Percentiles rank a stretch among this genome's conserved stretches.
These are phyloP conservation scores for Fonsecaea pedrosoi DNA, from an alignment of 2,329 filamentous ascomycete genomes.

Conservation along the genomic window DNA sequence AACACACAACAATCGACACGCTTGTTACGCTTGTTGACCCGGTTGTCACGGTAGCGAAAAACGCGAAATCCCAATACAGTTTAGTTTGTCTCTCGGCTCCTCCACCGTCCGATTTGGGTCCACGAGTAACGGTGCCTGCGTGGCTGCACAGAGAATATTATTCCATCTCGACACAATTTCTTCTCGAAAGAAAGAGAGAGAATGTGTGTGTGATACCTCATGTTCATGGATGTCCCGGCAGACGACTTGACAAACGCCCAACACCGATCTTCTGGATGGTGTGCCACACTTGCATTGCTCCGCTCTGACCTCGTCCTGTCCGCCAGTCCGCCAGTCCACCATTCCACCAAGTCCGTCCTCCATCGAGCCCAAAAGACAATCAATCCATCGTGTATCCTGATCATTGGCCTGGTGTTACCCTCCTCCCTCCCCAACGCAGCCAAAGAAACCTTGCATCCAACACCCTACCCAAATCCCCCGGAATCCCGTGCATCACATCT, in stretches of 20 bases:
- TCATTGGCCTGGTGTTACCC: constrained; percentile 27
- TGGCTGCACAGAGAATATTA: background rate
- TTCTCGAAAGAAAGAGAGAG: background rate
- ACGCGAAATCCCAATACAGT: constrained; percentile 1
- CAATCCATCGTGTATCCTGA: constrained; percentile 21
- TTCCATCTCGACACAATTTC: background rate
- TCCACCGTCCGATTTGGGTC: background rate
- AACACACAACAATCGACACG: constrained; percentile 14
- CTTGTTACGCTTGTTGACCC: constrained; percentile 8
- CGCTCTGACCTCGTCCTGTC: background rate
- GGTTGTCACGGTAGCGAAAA: constrained; percentile 6
- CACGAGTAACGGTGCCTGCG: background rate
- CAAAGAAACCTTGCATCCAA: constrained; percentile 12
- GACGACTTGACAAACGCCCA: background rate
- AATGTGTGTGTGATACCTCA: background rate
- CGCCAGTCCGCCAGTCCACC: background rate
- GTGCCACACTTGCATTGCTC: constrained; percentile 6
- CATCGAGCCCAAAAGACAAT: constrained; percentile 4
- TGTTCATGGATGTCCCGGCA: background rate
- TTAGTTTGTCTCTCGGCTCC: background rate
- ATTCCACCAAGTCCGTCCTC: background rate
- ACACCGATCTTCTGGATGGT: background rate
- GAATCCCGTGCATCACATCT: constrained; percentile 4
- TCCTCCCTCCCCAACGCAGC: constrained; percentile 25
- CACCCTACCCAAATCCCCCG: background rate